These are phyloP conservation scores for Malania oleifera DNA, from an alignment of 164 flowering plant species.

Conservation along the genomic window DNA sequence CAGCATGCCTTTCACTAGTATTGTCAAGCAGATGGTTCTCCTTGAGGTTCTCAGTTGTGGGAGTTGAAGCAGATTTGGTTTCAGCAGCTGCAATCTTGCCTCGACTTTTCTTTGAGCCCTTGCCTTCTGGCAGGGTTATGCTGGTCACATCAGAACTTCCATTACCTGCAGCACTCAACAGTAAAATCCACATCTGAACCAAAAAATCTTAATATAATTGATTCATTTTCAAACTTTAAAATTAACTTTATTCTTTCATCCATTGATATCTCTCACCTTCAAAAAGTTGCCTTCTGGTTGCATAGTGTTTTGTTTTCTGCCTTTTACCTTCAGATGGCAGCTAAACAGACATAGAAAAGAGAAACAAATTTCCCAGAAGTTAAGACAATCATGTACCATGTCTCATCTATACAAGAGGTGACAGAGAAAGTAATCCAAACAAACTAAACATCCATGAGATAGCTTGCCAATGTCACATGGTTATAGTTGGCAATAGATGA, in stretches of 20 bases:
- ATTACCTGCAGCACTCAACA: constrained; percentile 11
- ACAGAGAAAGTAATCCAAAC: background rate
- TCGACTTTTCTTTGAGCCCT: constrained; percentile 4
- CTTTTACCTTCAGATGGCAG: constrained; percentile 18
- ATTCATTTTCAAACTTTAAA: background rate
- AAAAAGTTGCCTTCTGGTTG: constrained; percentile 9
- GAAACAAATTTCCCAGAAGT: background rate
- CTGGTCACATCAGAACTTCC: constrained; percentile 7
- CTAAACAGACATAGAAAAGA: constrained; percentile 5
- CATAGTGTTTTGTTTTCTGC: constrained; percentile 11
- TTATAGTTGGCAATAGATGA: no score
- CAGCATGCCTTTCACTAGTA: background rate
- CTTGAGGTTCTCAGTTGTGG: background rate
- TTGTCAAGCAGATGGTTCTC: background rate
- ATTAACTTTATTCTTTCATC: background rate
- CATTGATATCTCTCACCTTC: constrained; percentile 18
- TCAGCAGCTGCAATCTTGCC: constrained; percentile 1
- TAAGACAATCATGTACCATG: background rate
- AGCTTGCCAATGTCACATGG: background rate
- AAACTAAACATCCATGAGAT: background rate
- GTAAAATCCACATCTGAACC: background rate
- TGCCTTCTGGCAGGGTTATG: constrained; percentile 6
- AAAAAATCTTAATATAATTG: background rate
- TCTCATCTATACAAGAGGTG: background rate
- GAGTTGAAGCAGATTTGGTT: background rate